Evolutionary conservation across 163 green algal species (phyloP).

Genomic region (Scenedesmus sp.): DNA sequence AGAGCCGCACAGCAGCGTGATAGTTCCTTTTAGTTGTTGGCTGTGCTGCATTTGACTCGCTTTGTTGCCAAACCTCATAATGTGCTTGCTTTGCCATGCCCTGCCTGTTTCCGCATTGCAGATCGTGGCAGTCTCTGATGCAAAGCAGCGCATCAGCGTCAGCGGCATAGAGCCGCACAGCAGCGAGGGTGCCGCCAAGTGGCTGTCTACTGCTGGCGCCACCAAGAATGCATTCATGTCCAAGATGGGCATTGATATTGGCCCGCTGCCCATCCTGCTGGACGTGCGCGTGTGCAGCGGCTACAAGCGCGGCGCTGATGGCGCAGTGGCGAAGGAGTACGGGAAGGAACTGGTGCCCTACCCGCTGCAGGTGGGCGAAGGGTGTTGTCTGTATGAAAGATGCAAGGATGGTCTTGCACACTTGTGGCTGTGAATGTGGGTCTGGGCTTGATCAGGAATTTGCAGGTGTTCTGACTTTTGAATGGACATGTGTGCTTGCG

Average conservation of each 20-base stretch:
- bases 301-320: constrained; percentile 76
- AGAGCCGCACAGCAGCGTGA: neutral
- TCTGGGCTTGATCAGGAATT: too few species aligned
- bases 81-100: neutral
- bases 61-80: neutral
- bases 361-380: constrained; percentile 74
- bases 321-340: constrained; percentile 87
- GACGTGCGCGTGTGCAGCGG: constrained; percentile 71
- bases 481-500: too few species aligned
- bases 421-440: neutral
- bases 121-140: constrained; percentile 80
- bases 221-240: constrained; percentile 60
- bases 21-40: neutral
- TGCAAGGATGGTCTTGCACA: neutral
- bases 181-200: constrained; percentile 26
- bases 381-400: constrained; percentile 16
- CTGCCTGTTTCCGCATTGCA: constrained; percentile 48
- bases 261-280: constrained; percentile 69
- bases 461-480: too few species aligned
- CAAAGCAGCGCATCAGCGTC: constrained; percentile 34
- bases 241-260: constrained; percentile 73
- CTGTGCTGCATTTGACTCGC: neutral
- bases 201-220: constrained; percentile 34
- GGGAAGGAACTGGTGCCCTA: constrained; percentile 70
- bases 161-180: constrained; percentile 13